Base-by-base conservation (phyloP, 441 rosid genomes). In the Euphorbia schlechtendalii region DNA sequence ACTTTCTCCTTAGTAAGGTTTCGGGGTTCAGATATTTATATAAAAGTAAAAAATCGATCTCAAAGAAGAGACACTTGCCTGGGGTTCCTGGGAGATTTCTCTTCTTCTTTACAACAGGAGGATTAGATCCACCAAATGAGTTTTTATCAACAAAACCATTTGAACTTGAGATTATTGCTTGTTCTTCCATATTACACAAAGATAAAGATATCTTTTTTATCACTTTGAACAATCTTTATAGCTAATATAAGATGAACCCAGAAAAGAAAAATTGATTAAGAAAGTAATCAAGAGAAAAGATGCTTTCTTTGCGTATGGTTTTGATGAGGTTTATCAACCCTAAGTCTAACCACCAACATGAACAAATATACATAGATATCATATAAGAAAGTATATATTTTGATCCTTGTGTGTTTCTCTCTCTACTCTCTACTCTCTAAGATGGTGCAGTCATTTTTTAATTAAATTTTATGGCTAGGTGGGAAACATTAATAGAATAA, bases 1-100 rank as follows among this genome's bases (percentile, higher is more conserved):
- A n/a, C n/a, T n/a, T n/a, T n/a, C n/a, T n/a, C n/a, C n/a, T n/a
- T n/a, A n/a, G n/a, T n/a, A n/a, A n/a, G n/a, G n/a, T n/a, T n/a
- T n/a, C n/a, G n/a, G n/a, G n/a, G n/a, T n/a, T n/a, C n/a, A n/a
- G n/a, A n/a, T n/a, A n/a, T n/a, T n/a, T n/a, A n/a, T n/a, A n/a
- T n/a, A n/a, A n/a, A n/a, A n/a, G n/a, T n/a, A n/a, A n/a, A n/a
- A n/a, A n/a, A n/a, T n/a, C n/a, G n/a, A n/a, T n/a, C n/a, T n/a
- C n/a, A n/a, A n/a, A n/a, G n/a, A 8, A 2, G 10, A 43, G 43
- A 30, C 8, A 24, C 81, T 74, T 73, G 78, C 98, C 98, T 79
- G 98, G 98, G 25, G 78, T 89, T 81, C 98, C 98, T 49, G 98
- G 98, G 60, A 87, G 92, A 77, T 83, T 92, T 75, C 96, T 83